Base-by-base conservation (phyloP, 805 yeast species). In the Kazachstania africana region DNA sequence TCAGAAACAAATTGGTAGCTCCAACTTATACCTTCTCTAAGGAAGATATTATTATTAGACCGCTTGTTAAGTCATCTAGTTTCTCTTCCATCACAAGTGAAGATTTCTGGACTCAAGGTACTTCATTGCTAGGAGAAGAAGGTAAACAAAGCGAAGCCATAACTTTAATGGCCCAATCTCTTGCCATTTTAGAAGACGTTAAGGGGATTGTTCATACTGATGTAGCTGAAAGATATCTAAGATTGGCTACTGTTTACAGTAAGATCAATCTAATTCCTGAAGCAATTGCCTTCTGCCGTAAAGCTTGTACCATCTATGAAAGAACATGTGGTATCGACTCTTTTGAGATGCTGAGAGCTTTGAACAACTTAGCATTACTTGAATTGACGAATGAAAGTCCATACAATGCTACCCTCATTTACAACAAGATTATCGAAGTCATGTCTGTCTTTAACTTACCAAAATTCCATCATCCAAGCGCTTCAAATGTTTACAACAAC, bases 311-410 rank as follows among this genome's bases (percentile, higher is more conserved):
- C 24, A 72, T 85, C 38, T 66, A 76, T 37, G 97, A 88, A 63
- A 75, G 97, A 59, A 66, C 75, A 9, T 55, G 63, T 31, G 98
- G 98, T 38, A 55, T 75, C 39, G 97, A 88, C 50, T 71, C 91
- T 10, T 71, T 70, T 46, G 88, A 84, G 40, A 70, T 87, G 16
- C 55, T 83, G 24, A 68, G 83, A 42, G 63, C 82, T 25, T 71
- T 78, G 51, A 65, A 76, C 44, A 84, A 83, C 56, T 60, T 87
- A 42, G 93, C 91, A 1, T 69, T 66, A 47, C 67, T 70, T 47
- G 95, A 87, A 55, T 60, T 73, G 25, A 59, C 70, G 8, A 69
- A 71, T 42, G 72, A 72, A 22, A 71, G 74, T 43, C 59, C 70
- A 24, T 57, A 63, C 21, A 76, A 78, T 40, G 70, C 88, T 1